phyloP scores from a whole-genome alignment of 805 yeast species.

The Cyberlindnera euphorbiae region DNA sequence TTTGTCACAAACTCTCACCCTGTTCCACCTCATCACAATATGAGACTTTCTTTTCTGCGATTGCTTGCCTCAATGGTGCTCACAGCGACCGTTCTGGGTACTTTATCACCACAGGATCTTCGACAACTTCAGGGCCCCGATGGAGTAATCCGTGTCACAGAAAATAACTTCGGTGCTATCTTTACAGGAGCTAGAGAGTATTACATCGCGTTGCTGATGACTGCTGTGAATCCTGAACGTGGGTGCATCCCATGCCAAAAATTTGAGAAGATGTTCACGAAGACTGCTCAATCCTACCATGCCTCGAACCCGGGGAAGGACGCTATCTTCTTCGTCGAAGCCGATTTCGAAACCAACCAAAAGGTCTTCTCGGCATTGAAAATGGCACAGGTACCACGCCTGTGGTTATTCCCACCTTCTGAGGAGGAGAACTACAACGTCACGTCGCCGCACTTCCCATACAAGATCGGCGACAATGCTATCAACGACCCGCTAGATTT shows the following conservation, averaged over 20 bases:
- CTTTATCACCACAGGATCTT: slow-evolving; percentile 15
- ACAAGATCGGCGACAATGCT: slow-evolving; percentile 28
- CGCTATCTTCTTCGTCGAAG: slow-evolving; percentile 41
- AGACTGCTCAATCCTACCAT: slow-evolving; percentile 40
- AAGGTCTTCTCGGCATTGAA: slow-evolving; percentile 36
- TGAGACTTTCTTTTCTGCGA: too few relatives aligned
- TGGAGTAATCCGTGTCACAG: slow-evolving; percentile 34
- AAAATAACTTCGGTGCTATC: slow-evolving; percentile 35
- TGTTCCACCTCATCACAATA: too few relatives aligned
- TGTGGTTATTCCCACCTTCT: slow-evolving; percentile 62
- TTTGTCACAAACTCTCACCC: too few relatives aligned
- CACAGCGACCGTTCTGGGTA: slow-evolving; percentile 1
- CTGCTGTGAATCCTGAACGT: slow-evolving; percentile 40
- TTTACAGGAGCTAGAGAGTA: slow-evolving; percentile 48
- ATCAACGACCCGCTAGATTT: slow-evolving; percentile 39
- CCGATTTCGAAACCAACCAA: slow-evolving; percentile 46
- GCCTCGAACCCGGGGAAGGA: slow-evolving; percentile 38
- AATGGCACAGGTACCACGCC: slow-evolving; percentile 53
- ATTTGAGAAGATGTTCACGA: slow-evolving; percentile 36
- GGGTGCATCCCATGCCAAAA: slow-evolving; percentile 45
- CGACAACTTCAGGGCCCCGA: slow-evolving; percentile 16
- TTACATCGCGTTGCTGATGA: slow-evolving; percentile 46
- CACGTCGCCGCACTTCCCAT: slow-evolving; percentile 32
- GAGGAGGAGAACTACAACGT: slow-evolving; percentile 23
- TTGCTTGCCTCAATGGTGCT: neutral